Evolutionary conservation across 1,284 basidiomycete genomes (phyloP).

Genomic region (Fomes fomentarius): DNA sequence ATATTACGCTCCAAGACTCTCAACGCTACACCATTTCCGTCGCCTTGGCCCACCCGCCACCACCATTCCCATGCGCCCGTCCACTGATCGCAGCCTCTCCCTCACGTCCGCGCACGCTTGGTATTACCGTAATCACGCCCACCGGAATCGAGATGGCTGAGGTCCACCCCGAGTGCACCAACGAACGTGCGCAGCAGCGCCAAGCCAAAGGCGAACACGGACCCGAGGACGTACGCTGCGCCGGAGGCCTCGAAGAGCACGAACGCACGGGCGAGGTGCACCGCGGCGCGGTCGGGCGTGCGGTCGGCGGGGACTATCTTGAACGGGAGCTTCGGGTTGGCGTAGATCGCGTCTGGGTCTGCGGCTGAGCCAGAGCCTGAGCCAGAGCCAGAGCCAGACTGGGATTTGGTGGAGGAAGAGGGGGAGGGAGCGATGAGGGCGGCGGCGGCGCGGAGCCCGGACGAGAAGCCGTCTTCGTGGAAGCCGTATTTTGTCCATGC

Average conservation of each 20-base stretch:
- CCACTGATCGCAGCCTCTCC: neutral
- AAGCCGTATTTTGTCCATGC: slow-evolving; percentile 82
- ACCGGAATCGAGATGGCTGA: slow-evolving; percentile 14
- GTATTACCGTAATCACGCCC: no score
- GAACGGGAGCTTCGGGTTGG: slow-evolving; percentile 29
- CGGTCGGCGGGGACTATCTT: slow-evolving; percentile 32
- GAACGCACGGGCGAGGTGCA: slow-evolving; percentile 24
- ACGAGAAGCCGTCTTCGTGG: slow-evolving; percentile 84
- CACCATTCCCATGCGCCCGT: neutral
- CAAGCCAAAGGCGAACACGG: slow-evolving; percentile 11
- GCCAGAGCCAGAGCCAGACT: neutral
- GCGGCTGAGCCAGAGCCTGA: neutral
- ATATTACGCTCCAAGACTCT: no score
- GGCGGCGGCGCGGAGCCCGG: slow-evolving; percentile 51
- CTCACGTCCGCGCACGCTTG: no score
- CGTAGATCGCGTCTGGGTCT: neutral
- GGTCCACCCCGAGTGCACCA: slow-evolving; percentile 20
- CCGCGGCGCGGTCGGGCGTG: slow-evolving; percentile 3
- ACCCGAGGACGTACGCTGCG: slow-evolving; percentile 20
- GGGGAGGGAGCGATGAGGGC: slow-evolving; percentile 12
- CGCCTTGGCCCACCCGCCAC: no score
- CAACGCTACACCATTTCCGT: no score
- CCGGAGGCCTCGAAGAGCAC: slow-evolving; percentile 21
- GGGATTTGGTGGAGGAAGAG: neutral
- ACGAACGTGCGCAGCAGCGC: slow-evolving; percentile 9